Base-by-base conservation (phyloP, 345 rosid species). In the Jatropha curcas region DNA sequence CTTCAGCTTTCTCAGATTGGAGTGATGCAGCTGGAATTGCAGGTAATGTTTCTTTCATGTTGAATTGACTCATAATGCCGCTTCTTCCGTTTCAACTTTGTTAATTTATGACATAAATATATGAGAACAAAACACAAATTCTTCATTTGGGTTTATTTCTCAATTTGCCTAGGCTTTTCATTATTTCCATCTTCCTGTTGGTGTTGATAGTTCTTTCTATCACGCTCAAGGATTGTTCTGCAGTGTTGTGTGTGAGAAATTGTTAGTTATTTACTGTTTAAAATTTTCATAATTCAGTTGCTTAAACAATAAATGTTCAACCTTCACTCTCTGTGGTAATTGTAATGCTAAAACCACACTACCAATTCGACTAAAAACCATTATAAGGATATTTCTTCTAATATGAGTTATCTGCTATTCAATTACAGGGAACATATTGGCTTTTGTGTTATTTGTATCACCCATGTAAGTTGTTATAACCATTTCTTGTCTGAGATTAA, bases 1-100 rank as follows among this genome's bases (percentile, higher is more conserved):
- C 77, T 73, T 37, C 86, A 8, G 56, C 77, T 50, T 74, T 63
- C 71, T 70, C 70, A 39, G 78, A 74, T 11, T 84, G 74, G 81
- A 72, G 88, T 58, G 82, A 79, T 79, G 83, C 78, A 69, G 80
- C 83, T 76, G 91, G 91, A 67, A 20, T 87, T 74, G 82, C 91
- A 22, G 91, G 91, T 87, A 74, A 62, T 31, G 5, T 67, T 51
- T 31, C 6, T 48, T 5, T 70, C 22, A 24, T 25, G 39, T 65
- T 24, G n/a, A 56, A 57, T 22, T 50, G 2, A 20, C 22, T 22
- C 57, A 28, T 63, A 24, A 9, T 35, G 35, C 4, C 62, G 34
- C 60, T 51, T 50, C 10, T 19, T 1, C 8, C 20, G 17, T 24
- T 30, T 25, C 27, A 35, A 1, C n/a, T 30, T n/a, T 59, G 57